Percentiles rank a stretch among this genome's conserved stretches.
These are phyloP conservation scores for Cicer cuneatum DNA, from an alignment of 306 rosid species.

Conservation along the genomic window DNA sequence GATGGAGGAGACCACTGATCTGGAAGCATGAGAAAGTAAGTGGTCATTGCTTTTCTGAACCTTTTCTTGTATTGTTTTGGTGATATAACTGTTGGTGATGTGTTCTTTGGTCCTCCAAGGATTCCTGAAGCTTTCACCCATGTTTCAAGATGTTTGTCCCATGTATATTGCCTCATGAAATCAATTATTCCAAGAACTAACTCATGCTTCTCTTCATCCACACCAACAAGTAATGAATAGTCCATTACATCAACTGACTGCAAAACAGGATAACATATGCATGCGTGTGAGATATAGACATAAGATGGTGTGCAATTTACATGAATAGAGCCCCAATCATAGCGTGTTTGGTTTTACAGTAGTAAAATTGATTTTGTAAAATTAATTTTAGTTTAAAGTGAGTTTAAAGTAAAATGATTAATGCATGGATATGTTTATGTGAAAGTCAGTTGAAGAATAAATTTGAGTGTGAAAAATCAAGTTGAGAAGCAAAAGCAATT, in stretches of 20 bases:
- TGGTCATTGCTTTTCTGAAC: conserved; percentile 96
- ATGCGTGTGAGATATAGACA: conserved; percentile 19
- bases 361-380: no score
- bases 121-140: conserved; percentile 98
- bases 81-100: conserved; percentile 90
- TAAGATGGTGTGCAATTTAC: conserved; percentile 19
- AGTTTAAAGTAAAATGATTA: no score
- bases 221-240: conserved; percentile 91
- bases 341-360: no score
- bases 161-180: conserved; percentile 97
- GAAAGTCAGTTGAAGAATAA: no score
- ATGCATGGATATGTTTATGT: no score
- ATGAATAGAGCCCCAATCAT: background rate
- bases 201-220: conserved; percentile 92
- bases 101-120: conserved; percentile 92
- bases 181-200: conserved; percentile 95
- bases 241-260: conserved; percentile 97
- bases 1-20: conserved; percentile 92
- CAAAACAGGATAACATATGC: conserved; percentile 40
- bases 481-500: no score
- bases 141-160: conserved; percentile 99
- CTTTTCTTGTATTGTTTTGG: conserved; percentile 94
- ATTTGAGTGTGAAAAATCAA: no score
- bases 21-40: conserved; percentile 96
- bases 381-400: no score